Conservation (phyloP, 2,329 filamentous ascomycete genomes). For the Grosmannia serpens region DNA sequence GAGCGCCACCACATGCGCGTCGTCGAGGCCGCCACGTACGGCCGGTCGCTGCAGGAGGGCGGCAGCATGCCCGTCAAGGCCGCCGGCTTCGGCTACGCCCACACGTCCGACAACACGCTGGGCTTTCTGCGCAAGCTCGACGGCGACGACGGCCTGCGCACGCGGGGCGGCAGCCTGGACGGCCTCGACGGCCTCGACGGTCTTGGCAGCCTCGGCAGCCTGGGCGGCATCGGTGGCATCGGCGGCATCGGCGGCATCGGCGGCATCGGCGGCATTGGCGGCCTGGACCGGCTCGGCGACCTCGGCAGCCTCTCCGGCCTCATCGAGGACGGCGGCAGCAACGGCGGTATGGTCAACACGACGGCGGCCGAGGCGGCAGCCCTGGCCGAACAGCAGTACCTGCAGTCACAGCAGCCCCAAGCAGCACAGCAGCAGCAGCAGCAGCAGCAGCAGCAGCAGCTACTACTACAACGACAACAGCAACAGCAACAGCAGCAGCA, state of each 20-base stretch:
- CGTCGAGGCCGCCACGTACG: slow-evolving; percentile 9
- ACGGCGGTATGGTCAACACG: background rate
- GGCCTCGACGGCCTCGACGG: background rate
- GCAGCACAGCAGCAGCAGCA: too few relatives aligned
- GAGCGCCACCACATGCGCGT: slow-evolving; percentile 19
- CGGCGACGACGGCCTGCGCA: slow-evolving; percentile 15
- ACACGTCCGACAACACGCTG: slow-evolving; percentile 38
- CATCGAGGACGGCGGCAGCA: background rate
- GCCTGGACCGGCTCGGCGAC: background rate
- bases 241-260: background rate
- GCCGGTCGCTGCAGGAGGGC: slow-evolving; percentile 12
- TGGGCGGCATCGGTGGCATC: too few relatives aligned
- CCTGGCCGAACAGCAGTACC: slow-evolving; percentile 3
- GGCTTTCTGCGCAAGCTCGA: slow-evolving; percentile 45
- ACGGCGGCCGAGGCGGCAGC: slow-evolving; percentile 3
- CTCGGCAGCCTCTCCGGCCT: background rate
- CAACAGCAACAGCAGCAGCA: too few relatives aligned
- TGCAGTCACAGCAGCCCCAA: slow-evolving; percentile 2
- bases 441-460: too few relatives aligned
- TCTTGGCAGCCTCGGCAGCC: background rate
- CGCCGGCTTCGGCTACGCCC: slow-evolving; percentile 43
- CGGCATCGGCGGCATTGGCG: background rate
- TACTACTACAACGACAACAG: too few relatives aligned
- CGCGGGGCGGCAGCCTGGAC: background rate
- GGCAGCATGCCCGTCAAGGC: slow-evolving; percentile 29